Percentiles rank a stretch among this genome's conserved stretches.
phyloP scores from a whole-genome alignment of 2,329 filamentous ascomycete genomes.

The Cladophialophora yegresii region DNA sequence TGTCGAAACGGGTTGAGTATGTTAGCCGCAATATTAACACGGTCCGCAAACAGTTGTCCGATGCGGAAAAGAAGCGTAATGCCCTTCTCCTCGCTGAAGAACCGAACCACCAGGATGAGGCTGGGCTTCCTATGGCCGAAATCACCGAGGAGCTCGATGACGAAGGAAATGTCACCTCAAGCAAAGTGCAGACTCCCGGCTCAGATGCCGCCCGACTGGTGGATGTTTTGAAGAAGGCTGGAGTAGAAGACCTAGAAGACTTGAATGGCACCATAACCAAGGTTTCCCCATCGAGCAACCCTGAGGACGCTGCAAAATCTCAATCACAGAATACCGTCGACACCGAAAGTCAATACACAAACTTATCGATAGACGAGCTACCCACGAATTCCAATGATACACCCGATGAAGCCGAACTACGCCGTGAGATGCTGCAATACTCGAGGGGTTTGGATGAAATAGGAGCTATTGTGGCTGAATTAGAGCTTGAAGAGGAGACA shows the following conservation, averaged over 20 bases:
- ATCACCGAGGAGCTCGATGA: conserved; percentile 93
- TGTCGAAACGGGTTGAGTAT: conserved; percentile 82
- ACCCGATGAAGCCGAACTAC: conserved; percentile 74
- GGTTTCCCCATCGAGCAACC: conserved; percentile 13
- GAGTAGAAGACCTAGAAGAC: conserved; percentile 56
- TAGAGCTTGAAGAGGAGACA: conserved; percentile 72
- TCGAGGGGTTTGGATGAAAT: conserved; percentile 72
- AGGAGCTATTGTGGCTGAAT: conserved; percentile 86
- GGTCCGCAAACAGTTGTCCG: conserved; percentile 70
- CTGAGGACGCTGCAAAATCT: not conserved
- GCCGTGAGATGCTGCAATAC: conserved; percentile 88
- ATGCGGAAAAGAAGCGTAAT: conserved; percentile 69
- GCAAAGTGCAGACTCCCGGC: conserved; percentile 66
- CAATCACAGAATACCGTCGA: not conserved
- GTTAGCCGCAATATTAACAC: conserved; percentile 77
- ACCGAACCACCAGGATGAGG: conserved; percentile 65
- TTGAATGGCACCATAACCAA: conserved; percentile 30
- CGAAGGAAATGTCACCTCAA: conserved; percentile 77
- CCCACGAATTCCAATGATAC: conserved; percentile 60
- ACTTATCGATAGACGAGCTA: not conserved
- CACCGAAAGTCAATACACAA: not conserved
- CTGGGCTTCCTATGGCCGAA: conserved; percentile 77
- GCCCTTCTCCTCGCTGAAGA: conserved; percentile 62
- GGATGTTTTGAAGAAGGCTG: conserved; percentile 75
- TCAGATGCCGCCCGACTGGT: conserved; percentile 67